Evolutionary conservation across 148 eudicot genomes (phyloP), one percentile per base, ranked within the genome.

Genomic region (Drosera capensis): DNA sequence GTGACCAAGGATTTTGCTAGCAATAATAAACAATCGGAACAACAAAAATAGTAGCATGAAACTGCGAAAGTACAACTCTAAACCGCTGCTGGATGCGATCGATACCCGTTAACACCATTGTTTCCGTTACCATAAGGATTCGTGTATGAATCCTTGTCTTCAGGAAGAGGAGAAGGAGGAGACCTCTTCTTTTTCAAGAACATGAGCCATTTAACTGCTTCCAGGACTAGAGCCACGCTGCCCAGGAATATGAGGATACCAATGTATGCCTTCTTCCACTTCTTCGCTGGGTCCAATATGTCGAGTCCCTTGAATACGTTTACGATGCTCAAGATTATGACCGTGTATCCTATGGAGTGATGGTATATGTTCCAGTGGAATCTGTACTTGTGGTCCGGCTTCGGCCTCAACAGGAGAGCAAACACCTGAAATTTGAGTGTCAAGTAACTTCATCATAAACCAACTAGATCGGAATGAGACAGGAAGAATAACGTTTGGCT

Each of bases 341-440:
- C 74, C 0, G 57, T 14, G 57, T 77, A 77, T 11, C 84, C 84
- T 8, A 67, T 24, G 0, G 51, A n/a, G 40, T 58, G 63, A 46
- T 77, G 84, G 71, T 77, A 77, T 25, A 73, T 23, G 69, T 71
- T 75, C 82, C 82, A 75, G 60, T 58, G 62, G 1, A 64, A 53
- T 40, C 82, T 61, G 52, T 46, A 64, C 37, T 77, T 77, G 73
- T 77, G 74, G 41, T 77, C 84, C 49, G 66, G 66, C 50, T 77
- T 73, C 1, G 84, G 84, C 73, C 84, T 66, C 66, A 73, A 24
- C 7, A 76, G 65, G 25, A 76, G 46, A 9, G 82, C 82, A 48
- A 76, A 75, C 15, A 65, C 58, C 38, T 34, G 9, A 28, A 4
- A 28, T 3, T 9, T 3, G 31, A 28, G 31, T 28, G 31, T 5